Percentiles rank a stretch among this genome's conserved stretches.
These are phyloP conservation scores for Vanilla planifolia DNA, from an alignment of 106 monocot genomes.

Conservation along the genomic window DNA sequence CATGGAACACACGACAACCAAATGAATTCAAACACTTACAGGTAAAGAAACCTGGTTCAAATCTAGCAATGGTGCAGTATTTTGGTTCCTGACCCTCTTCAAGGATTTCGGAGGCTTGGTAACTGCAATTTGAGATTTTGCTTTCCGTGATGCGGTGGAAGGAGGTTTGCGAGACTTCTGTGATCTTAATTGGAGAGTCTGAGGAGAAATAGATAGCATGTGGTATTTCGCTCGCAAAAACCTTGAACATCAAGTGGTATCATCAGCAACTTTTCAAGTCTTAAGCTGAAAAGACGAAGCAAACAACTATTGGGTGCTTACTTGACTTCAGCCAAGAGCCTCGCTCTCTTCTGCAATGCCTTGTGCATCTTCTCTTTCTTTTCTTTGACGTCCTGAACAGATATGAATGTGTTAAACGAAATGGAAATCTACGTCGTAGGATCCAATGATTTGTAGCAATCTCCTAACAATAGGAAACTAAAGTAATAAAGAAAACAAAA, in stretches of 20 bases:
- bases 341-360: constrained; percentile 25
- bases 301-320: constrained; percentile 6
- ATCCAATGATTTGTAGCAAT: constrained; percentile 1
- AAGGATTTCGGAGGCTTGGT: neutral
- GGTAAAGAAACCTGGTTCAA: constrained; percentile 53
- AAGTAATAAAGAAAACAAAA: neutral
- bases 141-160: neutral
- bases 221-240: constrained; percentile 51
- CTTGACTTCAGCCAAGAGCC: constrained; percentile 44
- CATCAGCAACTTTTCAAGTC: too few species aligned
- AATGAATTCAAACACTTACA: constrained; percentile 19
- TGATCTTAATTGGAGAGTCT: constrained; percentile 5
- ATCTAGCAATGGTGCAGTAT: constrained; percentile 27
- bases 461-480: neutral
- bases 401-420: neutral
- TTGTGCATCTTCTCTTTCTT: constrained; percentile 33
- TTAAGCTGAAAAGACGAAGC: constrained; percentile 2
- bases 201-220: constrained; percentile 19
- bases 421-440: too few species aligned
- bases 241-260: too few species aligned
- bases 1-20: neutral
- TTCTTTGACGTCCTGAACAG: constrained; percentile 42
- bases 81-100: constrained; percentile 22
- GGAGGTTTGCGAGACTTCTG: constrained; percentile 22
- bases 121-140: constrained; percentile 2